These are phyloP conservation scores for Trichothecium roseum DNA, from an alignment of 2,329 filamentous ascomycete species.

Conservation along the genomic window DNA sequence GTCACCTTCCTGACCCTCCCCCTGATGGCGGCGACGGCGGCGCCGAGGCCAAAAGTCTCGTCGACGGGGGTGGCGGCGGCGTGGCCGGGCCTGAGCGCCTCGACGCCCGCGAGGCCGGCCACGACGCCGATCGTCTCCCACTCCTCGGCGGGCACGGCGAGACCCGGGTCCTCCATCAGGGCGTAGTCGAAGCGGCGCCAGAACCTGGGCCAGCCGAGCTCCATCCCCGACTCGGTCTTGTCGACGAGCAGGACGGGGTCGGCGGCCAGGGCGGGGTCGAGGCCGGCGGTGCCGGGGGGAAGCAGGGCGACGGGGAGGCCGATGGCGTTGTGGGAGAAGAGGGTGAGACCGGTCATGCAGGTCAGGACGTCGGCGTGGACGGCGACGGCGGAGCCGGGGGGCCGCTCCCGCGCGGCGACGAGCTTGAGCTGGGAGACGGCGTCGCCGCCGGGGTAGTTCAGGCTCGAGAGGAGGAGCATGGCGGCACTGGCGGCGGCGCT, in stretches of 20 bases:
- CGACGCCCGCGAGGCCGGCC: slow-evolving; percentile 47
- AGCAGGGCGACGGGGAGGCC: slow-evolving; percentile 23
- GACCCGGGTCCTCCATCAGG: slow-evolving; percentile 41
- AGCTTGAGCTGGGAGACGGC: slow-evolving; percentile 51
- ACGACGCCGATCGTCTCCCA: slow-evolving; percentile 50
- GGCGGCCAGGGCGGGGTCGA: slow-evolving; percentile 9
- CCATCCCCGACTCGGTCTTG: slow-evolving; percentile 46
- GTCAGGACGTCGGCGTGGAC: slow-evolving; percentile 56
- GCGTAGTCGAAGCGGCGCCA: slow-evolving; percentile 57
- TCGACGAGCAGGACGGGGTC: slow-evolving; percentile 36
- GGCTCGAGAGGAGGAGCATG: slow-evolving; percentile 68
- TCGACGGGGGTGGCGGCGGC: slow-evolving; percentile 3
- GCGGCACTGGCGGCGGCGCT: slow-evolving; percentile 50
- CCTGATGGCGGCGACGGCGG: slow-evolving; percentile 25
- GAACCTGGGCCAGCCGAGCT: slow-evolving; percentile 38
- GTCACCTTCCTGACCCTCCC: slow-evolving; percentile 32
- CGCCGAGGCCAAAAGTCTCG: slow-evolving; percentile 32
- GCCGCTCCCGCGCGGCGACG: slow-evolving; percentile 13
- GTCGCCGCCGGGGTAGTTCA: slow-evolving; percentile 89
- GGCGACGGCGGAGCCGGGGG: slow-evolving; percentile 15
- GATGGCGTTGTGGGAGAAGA: slow-evolving; percentile 44
- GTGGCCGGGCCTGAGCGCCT: slow-evolving; percentile 41
- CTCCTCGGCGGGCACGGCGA: slow-evolving; percentile 25
- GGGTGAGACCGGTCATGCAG: slow-evolving; percentile 62
- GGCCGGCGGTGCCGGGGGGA: slow-evolving; percentile 7